phyloP scores from a whole-genome alignment of 23 red algal species.

The Gracilaria gracilis region DNA sequence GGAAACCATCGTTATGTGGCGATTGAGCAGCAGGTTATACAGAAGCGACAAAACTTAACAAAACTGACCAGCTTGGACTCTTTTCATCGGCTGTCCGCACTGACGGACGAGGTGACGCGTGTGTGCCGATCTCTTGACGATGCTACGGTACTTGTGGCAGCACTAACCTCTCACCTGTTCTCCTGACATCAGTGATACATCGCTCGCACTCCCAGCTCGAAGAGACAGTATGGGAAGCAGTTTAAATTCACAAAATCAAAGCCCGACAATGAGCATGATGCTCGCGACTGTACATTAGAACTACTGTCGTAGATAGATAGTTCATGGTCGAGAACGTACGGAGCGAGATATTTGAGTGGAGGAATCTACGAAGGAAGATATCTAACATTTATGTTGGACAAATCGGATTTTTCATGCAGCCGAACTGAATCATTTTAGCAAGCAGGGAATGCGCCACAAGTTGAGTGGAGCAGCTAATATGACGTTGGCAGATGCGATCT shows the following conservation, averaged over 20 bases:
- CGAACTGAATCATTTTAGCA: too few species aligned
- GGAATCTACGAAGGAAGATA: neutral
- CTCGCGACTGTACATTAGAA: too few species aligned
- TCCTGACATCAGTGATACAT: too few species aligned
- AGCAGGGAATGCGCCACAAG: too few species aligned
- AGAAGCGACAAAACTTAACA: neutral
- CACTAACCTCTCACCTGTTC: neutral
- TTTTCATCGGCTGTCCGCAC: neutral
- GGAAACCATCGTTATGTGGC: neutral
- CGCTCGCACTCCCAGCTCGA: too few species aligned
- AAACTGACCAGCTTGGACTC: neutral
- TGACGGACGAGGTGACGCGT: too few species aligned
- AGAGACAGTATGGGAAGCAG: too few species aligned
- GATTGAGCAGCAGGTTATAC: neutral
- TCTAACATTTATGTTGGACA: neutral
- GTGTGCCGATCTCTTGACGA: neutral
- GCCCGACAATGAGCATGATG: too few species aligned
- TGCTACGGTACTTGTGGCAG: neutral
- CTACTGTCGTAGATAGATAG: neutral
- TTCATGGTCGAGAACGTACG: neutral
- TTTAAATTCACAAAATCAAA: too few species aligned
- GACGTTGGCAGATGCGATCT: neutral
- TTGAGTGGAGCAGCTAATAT: too few species aligned
- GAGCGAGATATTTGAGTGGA: neutral
- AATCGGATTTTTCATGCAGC: conserved; percentile 10